Evolutionary conservation across 2,329 filamentous ascomycete species (phyloP), one percentile per base, ranked within the genome.

Genomic region (Ampelomyces quisqualis): DNA sequence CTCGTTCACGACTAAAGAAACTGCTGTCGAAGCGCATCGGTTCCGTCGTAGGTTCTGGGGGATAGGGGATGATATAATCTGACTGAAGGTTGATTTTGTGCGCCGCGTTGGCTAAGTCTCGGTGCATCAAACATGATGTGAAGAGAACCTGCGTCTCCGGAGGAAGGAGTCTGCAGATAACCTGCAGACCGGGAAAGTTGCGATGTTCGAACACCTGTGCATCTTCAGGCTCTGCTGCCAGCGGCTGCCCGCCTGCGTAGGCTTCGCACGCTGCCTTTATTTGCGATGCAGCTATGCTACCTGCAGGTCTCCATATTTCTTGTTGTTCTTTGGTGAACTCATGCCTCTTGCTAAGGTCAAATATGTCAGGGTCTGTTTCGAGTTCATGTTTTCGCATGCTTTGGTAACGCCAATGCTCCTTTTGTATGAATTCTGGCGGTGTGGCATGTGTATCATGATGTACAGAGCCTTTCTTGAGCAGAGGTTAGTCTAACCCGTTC

Each of bases 61-160:
- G 51, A 55, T 91, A 90, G 2, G 80, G 77, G 5, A 95, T 70
- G 22, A 84, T 60, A 64, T 90, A 88, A 68, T 93, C 87, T 4
- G 89, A 73, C 67, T 94, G 86, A 8, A 97, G 72, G 65, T 97
- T 98, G 41, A 90, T 97, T 64, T 86, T 80, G 64, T 97, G 90
- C 8, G 72, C 67, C 2, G 82, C 80, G 53, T 87, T 79, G 45
- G 83, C 82, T 7, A 95, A 76, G 65, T 95, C 88, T 40, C 80
- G 78, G 68, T 94, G 88, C 40, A 96, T 75, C 47, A 95, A 77
- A 44, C 80, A 82, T 30, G 81, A 81, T 1, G 96, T 77, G 5
- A 97, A 76, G 19, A 76, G 71, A 38, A 79, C 73, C 62, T 98
- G 91, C 4, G 88, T 75, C 7, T 73, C 64, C n/a, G 79, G 77